phyloP scores from a whole-genome alignment of 306 rosid species.

The Dicorynia guianensis region DNA sequence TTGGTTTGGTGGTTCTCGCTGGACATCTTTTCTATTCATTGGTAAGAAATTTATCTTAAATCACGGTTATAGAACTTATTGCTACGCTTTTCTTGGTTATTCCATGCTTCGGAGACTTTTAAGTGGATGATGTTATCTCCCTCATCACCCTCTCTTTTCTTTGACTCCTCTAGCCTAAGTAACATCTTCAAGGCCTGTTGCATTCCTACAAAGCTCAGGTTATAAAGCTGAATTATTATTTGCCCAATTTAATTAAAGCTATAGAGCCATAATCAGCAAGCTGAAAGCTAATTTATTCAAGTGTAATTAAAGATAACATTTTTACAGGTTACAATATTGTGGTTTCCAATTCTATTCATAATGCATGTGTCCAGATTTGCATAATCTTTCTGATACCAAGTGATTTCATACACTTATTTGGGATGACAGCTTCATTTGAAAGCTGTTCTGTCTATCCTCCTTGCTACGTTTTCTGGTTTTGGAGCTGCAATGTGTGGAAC shows the following conservation, averaged over 20 bases:
- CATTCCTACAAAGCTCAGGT: background rate
- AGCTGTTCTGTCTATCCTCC: constrained; percentile 59
- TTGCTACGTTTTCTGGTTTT: constrained; percentile 70
- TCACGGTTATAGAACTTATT: background rate
- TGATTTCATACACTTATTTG: constrained; percentile 17
- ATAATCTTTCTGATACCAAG: background rate
- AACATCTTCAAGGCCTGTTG: background rate
- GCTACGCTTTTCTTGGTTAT: background rate
- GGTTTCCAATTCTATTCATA: constrained; percentile 3
- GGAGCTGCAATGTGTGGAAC: constrained; percentile 63
- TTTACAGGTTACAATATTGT: background rate
- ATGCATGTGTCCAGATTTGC: background rate
- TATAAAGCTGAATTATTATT: background rate
- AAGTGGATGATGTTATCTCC: background rate
- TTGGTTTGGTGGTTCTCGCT: constrained; percentile 55
- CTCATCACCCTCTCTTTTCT: background rate
- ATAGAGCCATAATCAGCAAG: background rate
- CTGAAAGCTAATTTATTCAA: constrained; percentile 10
- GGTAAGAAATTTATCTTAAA: constrained; percentile 50
- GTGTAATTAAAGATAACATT: background rate
- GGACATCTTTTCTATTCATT: constrained; percentile 61
- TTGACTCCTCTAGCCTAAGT: background rate
- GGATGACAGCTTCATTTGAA: constrained; percentile 61
- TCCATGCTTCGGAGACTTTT: background rate
- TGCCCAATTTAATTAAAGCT: background rate